These are phyloP conservation scores for Sphaerulina vaccinii DNA, from an alignment of 2,329 filamentous ascomycete species.

Conservation along the genomic window DNA sequence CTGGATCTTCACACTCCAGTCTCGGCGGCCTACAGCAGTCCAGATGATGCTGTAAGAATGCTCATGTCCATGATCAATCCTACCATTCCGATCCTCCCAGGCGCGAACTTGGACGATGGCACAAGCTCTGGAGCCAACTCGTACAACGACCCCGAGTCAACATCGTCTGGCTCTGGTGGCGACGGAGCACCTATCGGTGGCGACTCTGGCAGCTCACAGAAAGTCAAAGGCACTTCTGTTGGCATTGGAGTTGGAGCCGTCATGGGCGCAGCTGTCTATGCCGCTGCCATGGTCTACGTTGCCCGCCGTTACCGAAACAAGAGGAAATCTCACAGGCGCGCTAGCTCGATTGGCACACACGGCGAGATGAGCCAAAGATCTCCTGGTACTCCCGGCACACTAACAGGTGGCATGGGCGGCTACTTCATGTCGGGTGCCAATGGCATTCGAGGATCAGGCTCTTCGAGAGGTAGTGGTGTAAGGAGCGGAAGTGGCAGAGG, in stretches of 20 bases:
- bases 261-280: constrained; percentile 79
- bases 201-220: constrained; percentile 54
- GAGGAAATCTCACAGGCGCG: constrained; percentile 64
- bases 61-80: constrained; percentile 82
- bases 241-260: constrained; percentile 75
- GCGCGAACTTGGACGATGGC: constrained; percentile 43
- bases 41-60: constrained; percentile 63
- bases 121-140: constrained; percentile 41
- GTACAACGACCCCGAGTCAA: constrained; percentile 41
- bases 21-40: constrained; percentile 72
- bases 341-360: constrained; percentile 71
- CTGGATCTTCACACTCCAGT: constrained; percentile 69
- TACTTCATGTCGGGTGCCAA: constrained; percentile 68
- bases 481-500: constrained; percentile 35
- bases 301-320: constrained; percentile 87
- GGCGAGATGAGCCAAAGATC: constrained; percentile 46
- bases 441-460: constrained; percentile 37
- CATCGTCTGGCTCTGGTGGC: constrained; percentile 32
- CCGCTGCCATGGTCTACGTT: constrained; percentile 90
- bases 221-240: constrained; percentile 62
- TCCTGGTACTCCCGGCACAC: constrained; percentile 21
- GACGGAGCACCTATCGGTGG: constrained; percentile 51
- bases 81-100: constrained; percentile 67
- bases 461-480: constrained; percentile 25
- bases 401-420: constrained; percentile 42